phyloP scores from a whole-genome alignment of 495 filamentous ascomycete genomes.

The Aspergillus affinis region DNA sequence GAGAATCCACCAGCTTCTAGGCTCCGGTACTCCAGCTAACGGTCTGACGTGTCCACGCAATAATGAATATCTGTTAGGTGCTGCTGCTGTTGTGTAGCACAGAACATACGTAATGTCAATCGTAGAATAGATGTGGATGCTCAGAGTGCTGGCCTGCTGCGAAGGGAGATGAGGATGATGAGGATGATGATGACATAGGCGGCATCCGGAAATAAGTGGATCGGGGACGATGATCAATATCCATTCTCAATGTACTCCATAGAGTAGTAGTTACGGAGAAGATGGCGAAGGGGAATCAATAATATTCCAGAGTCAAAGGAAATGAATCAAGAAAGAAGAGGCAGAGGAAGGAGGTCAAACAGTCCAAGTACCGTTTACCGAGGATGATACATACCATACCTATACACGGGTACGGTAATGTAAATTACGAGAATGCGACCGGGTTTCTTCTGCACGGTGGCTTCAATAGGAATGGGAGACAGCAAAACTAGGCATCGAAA shows the following conservation, averaged over 20 bases:
- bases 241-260: too few relatives aligned
- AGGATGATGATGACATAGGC: not conserved
- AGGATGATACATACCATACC: too few relatives aligned
- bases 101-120: slow-evolving; percentile 2
- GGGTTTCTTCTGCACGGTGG: slow-evolving; percentile 26
- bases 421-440: not conserved
- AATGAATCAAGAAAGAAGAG: too few relatives aligned
- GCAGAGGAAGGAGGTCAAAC: too few relatives aligned
- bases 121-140: too few relatives aligned
- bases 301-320: too few relatives aligned
- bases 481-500: slow-evolving; percentile 12
- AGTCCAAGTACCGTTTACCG: too few relatives aligned
- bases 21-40: slow-evolving; percentile 1
- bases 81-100: slow-evolving; percentile 3
- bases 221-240: not conserved
- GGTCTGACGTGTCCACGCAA: slow-evolving; percentile 13
- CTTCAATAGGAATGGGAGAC: slow-evolving; percentile 21
- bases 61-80: not conserved
- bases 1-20: slow-evolving; percentile 14
- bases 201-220: slow-evolving; percentile 2
- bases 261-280: too few relatives aligned
- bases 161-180: not conserved
- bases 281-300: too few relatives aligned
- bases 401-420: not conserved
- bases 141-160: not conserved